These are phyloP conservation scores for Hibiscus syriacus DNA, from an alignment of 345 rosid species.

Conservation along the genomic window DNA sequence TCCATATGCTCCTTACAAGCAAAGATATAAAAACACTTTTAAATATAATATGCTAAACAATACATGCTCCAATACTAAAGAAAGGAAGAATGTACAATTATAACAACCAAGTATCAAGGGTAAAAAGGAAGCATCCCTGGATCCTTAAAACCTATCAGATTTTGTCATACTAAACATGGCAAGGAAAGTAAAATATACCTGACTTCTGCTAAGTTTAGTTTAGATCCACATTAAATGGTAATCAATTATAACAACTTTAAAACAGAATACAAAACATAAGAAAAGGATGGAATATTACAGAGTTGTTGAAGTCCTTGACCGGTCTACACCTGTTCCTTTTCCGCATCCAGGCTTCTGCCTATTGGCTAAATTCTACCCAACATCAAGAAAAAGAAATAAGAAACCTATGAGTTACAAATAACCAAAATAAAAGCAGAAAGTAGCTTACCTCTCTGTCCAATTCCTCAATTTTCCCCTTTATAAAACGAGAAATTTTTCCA, in stretches of 20 bases:
- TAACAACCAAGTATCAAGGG: too few species aligned
- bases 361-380: conserved; percentile 64
- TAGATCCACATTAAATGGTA: background rate
- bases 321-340: conserved; percentile 89
- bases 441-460: conserved; percentile 67
- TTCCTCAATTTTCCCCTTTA: conserved; percentile 82
- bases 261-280: background rate
- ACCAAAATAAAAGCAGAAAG: conserved; percentile 3
- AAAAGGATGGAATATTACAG: conserved; percentile 42
- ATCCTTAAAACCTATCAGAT: background rate
- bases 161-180: background rate
- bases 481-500: conserved; percentile 62
- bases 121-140: background rate
- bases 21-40: background rate
- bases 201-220: background rate
- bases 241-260: background rate
- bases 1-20: background rate
- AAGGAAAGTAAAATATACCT: background rate
- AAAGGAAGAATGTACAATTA: background rate
- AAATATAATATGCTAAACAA: background rate
- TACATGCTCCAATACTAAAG: background rate
- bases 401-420: background rate
- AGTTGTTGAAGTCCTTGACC: conserved; percentile 86
- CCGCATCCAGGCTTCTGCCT: conserved; percentile 92
- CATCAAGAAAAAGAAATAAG: conserved; percentile 10